phyloP scores from a whole-genome alignment of 2,329 filamentous ascomycete species.

The Cylindrodendrum hubeiense region DNA sequence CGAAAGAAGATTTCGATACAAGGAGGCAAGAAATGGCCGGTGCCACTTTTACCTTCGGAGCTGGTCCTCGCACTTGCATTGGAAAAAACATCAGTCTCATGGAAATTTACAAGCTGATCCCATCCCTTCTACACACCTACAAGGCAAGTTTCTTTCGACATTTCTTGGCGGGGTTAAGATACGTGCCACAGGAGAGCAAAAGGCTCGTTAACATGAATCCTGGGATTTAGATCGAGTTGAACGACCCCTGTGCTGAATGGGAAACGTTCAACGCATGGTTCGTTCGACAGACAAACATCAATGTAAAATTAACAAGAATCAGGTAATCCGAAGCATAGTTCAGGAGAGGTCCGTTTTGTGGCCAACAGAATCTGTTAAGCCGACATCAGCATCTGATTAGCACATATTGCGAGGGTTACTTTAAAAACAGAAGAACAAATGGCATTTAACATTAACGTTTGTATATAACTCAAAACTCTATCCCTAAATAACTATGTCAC shows the following conservation, averaged over 20 bases:
- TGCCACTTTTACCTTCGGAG: slow-evolving; percentile 7
- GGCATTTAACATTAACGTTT: background rate
- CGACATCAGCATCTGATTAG: background rate
- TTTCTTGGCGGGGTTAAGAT: no score
- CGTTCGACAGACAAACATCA: background rate
- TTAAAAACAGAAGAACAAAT: background rate
- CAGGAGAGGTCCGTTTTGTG: background rate
- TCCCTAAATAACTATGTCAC: background rate
- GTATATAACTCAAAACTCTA: background rate
- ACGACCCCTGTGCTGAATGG: background rate
- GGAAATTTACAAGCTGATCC: slow-evolving; percentile 14
- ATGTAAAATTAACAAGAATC: background rate
- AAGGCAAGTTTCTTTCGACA: no score
- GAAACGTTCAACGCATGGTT: background rate
- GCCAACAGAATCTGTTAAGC: background rate
- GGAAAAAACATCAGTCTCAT: slow-evolving; percentile 13
- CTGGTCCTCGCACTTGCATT: slow-evolving; percentile 7
- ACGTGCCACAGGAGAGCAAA: no score
- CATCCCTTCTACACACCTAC: no score
- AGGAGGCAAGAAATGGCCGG: slow-evolving; percentile 4
- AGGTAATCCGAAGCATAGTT: background rate
- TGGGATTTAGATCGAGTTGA: background rate
- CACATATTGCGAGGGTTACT: background rate
- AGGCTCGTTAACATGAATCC: no score
- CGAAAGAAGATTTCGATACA: background rate